phyloP scores from a whole-genome alignment of 495 filamentous ascomycete genomes.

The Hypoxylon trugodes region DNA sequence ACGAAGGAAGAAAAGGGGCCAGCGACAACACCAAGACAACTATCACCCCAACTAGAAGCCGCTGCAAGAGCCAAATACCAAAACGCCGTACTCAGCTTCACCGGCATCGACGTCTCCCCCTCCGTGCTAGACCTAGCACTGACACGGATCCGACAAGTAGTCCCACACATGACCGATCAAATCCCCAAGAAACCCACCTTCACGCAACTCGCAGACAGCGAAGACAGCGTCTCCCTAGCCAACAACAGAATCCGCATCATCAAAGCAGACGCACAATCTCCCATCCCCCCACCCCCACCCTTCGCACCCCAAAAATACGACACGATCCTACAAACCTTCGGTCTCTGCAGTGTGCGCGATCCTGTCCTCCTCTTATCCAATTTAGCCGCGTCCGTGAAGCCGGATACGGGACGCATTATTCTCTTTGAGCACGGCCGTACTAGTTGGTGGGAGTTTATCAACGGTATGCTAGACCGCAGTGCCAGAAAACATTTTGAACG shows the following conservation, averaged over 20 bases:
- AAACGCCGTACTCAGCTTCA: conserved; percentile 49
- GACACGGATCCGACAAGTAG: conserved; percentile 44
- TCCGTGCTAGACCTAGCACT: conserved; percentile 56
- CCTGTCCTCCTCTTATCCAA: conserved; percentile 73
- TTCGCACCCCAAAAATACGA: conserved; percentile 66
- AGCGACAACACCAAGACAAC: conserved; percentile 24
- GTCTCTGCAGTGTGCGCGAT: conserved; percentile 83
- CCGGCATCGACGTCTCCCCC: conserved; percentile 55
- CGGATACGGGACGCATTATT: conserved; percentile 74
- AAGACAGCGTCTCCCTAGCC: conserved; percentile 45
- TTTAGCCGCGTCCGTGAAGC: conserved; percentile 60
- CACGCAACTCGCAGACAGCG: conserved; percentile 32
- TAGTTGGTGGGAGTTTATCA: conserved; percentile 80
- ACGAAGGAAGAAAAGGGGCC: background rate
- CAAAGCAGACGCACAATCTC: conserved; percentile 48
- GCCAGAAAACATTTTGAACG: conserved; percentile 80
- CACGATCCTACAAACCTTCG: conserved; percentile 92
- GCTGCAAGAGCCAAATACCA: conserved; percentile 5
- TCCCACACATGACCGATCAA: conserved; percentile 37
- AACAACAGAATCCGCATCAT: conserved; percentile 49
- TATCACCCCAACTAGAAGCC: background rate
- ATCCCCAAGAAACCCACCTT: conserved; percentile 44
- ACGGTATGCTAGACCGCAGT: conserved; percentile 76
- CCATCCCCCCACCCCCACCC: conserved; percentile 39
- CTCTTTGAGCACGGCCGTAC: conserved; percentile 92